Evolutionary conservation across 2,329 filamentous ascomycete genomes (phyloP), one percentile per base, ranked within the genome.

Genomic region (Trichoderma guizhouense): DNA sequence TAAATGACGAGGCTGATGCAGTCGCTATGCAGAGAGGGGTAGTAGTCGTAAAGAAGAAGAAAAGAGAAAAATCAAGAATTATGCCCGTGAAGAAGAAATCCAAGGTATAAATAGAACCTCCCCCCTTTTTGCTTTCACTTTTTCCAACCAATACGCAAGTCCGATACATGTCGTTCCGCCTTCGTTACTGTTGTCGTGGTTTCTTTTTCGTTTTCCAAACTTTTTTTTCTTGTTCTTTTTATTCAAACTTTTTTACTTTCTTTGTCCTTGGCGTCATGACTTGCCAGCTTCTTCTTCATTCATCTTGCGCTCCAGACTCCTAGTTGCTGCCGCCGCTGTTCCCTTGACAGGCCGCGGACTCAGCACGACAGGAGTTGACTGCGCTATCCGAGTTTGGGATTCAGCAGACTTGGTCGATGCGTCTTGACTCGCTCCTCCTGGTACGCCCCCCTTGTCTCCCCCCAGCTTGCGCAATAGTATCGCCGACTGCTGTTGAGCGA

Each of bases 401-500:
- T 70, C 77, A 66, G 73, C 65, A 73, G 84, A 77, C 69, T 87
- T 83, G 66, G 81, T 80, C 58, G 88, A 86, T 51, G 89, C 84
- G 68, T 85, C 80, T 74, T 78, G 80, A 76, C 79, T 81, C 75
- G 78, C 78, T 15, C 61, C 30, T 72, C 77, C 76, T 61, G 76
- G 74, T 60, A 77, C 72, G 61, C 73, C 72, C 73, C 75, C 72
- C 71, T 78, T 75, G 73, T 78, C 79, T 36, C 78, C 80, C 58
- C 83, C 84, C 30, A 91, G 82, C 78, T 83, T 88, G 77, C 85
- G 82, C 71, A 89, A 82, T 76, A 93, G 82, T 70, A 87, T 84
- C 76, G 90, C 88, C 69, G 87, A 89, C 81, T 93, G 91, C 77
- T 89, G 86, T 78, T 86, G 85, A 72, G 88, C 90, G 74, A 94